Conservation (phyloP, 2,329 filamentous ascomycete genomes). For the Paracamarosporium sp. region DNA sequence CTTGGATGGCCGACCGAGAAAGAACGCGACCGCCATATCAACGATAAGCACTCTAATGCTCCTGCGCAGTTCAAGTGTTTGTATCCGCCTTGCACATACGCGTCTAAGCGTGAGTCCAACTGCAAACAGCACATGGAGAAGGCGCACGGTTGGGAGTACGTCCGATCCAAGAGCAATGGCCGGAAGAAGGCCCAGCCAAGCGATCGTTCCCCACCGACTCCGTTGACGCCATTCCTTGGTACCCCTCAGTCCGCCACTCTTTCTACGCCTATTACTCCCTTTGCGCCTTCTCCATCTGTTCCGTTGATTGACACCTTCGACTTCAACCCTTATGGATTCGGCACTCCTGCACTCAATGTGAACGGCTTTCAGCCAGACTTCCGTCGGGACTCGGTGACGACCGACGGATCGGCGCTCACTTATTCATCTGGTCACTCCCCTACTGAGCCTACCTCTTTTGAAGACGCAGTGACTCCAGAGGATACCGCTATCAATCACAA, state of each 20-base stretch:
- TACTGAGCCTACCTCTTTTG: slow-evolving; percentile 49
- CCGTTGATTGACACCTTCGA: slow-evolving; percentile 44
- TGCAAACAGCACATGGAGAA: slow-evolving; percentile 99
- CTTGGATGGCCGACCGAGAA: slow-evolving; percentile 97
- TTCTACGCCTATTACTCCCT: slow-evolving; percentile 47
- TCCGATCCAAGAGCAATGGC: slow-evolving; percentile 90
- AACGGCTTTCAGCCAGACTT: slow-evolving; percentile 40
- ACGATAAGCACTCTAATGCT: slow-evolving; percentile 88
- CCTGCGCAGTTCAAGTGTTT: slow-evolving; percentile 85
- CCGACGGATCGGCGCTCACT: slow-evolving; percentile 44
- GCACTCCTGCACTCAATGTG: slow-evolving; percentile 38
- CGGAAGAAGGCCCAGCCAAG: slow-evolving; percentile 42
- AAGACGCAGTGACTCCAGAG: slow-evolving; percentile 54
- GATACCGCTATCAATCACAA: slow-evolving; percentile 63
- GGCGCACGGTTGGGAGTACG: slow-evolving; percentile 87
- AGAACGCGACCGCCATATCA: slow-evolving; percentile 93
- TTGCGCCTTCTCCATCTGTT: slow-evolving; percentile 51
- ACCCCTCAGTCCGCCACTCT: slow-evolving; percentile 44
- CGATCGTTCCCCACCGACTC: slow-evolving; percentile 41
- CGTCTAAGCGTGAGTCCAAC: slow-evolving; percentile 94
- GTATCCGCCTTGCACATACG: slow-evolving; percentile 85
- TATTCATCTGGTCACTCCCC: slow-evolving; percentile 51
- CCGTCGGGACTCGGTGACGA: slow-evolving; percentile 46
- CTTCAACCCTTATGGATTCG: slow-evolving; percentile 32
- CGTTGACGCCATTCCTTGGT: slow-evolving; percentile 40